Evolutionary conservation across 1,139 yeast species (phyloP).

Genomic region (Hyphopichia pseudoburtonii): DNA sequence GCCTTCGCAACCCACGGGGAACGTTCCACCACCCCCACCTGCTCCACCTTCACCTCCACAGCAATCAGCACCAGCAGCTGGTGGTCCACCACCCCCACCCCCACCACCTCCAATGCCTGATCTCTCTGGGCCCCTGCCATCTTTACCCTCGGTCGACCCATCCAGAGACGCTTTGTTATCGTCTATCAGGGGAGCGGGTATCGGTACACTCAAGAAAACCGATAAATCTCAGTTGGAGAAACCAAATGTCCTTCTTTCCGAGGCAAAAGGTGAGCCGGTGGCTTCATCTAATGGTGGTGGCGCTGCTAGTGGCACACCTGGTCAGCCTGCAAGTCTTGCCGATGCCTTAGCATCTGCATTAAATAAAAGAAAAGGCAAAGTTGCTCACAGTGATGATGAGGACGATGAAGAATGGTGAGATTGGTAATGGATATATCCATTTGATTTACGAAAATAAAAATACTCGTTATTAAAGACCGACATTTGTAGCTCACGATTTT

Average conservation of each 20-base stretch:
- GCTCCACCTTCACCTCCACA: constrained; percentile 33
- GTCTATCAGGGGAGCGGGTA: constrained; percentile 78
- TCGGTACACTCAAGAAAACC: constrained; percentile 66
- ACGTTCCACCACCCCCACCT: constrained; percentile 28
- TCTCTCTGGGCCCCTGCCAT: constrained; percentile 18
- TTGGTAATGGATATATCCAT: no score
- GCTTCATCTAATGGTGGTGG: constrained; percentile 25
- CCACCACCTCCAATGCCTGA: constrained; percentile 39
- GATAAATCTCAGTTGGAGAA: constrained; percentile 82
- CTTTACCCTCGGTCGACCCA: constrained; percentile 41
- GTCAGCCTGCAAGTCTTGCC: constrained; percentile 65
- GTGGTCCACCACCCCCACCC: constrained; percentile 24
- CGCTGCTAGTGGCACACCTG: constrained; percentile 42
- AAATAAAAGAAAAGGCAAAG: constrained; percentile 77
- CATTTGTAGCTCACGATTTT: no score
- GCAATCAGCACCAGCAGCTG: constrained; percentile 21
- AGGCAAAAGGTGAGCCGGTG: constrained; percentile 61
- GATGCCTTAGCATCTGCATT: constrained; percentile 89
- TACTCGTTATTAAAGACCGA: no score
- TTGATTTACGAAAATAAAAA: no score
- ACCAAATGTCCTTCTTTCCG: constrained; percentile 72
- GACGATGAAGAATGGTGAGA: constrained; percentile 56
- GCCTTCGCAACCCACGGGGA: constrained; percentile 7
- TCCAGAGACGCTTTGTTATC: constrained; percentile 84
- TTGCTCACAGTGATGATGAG: constrained; percentile 82